Evolutionary conservation across 768 basidiomycete genomes (phyloP), one percentile per base, ranked within the genome.

Genomic region (Hysterangium stoloniferum): DNA sequence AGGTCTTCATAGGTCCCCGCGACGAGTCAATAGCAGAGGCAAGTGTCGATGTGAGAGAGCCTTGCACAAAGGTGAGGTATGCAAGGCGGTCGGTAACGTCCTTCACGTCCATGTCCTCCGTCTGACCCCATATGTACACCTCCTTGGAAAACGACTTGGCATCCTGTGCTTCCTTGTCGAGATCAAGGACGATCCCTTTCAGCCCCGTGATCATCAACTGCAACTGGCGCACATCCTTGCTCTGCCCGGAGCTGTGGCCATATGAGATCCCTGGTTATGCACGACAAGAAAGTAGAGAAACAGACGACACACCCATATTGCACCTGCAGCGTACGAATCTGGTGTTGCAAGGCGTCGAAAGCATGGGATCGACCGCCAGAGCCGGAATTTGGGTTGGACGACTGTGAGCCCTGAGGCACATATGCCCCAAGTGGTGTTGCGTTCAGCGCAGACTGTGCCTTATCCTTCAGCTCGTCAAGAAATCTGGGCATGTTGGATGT

Each of bases 11-110:
- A 3, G 86, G 76, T 0, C 66, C 64, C 37, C 89, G 78, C 6
- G 87, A 78, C 29, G 68, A 64, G 56, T 89, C 77, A 15, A 91
- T 63, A 58, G 80, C 80, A 22, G 64, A 59, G 1, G 86, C 76
- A 27, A 91, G 71, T 2, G 79, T 72, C 29, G 64, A 64, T 2
- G 84, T 70, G 17, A 92, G 71, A 19, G 82, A 76, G 8, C 86
- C 87, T 37, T 83, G 75, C 9, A 86, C 76, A 57, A 80, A 92
- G 62, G 86, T 86, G 45, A 92, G 67, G 66, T 84, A 92, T 2
- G 85, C 89, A 20, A 92, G 71, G 29, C 89, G 76, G 63, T 92
- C 89, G 38, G 84, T 79, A 4, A 89, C 87, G 68, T 89, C 89
- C 59, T 78, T 88, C 62, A 92, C 54, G 69, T 92, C 89, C 17